phyloP scores from a whole-genome alignment of 2,329 filamentous ascomycete genomes.

The Keithomyces neogunnii region DNA sequence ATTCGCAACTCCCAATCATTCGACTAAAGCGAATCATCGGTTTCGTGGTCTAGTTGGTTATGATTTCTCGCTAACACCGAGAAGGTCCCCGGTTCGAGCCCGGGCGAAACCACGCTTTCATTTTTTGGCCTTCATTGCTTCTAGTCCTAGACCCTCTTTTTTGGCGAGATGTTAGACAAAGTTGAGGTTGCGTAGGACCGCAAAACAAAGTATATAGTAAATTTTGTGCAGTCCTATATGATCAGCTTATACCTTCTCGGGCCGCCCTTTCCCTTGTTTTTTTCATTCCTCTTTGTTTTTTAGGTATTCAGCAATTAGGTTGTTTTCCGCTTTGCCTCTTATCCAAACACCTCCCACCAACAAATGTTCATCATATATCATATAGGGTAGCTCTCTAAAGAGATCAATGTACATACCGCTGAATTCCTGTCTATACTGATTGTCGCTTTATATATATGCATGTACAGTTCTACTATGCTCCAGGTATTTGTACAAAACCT shows the following conservation, averaged over 20 bases:
- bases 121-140: conserved; percentile 8
- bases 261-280: not conserved
- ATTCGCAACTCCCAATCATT: too few species aligned
- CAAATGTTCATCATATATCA: not conserved
- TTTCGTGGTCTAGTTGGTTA: conserved; percentile 11
- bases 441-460: too few species aligned
- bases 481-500: too few species aligned
- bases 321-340: too few species aligned
- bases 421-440: too few species aligned
- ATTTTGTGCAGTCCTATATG: too few species aligned
- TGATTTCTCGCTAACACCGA: conserved; percentile 29
- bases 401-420: too few species aligned
- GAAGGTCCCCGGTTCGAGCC: conserved; percentile 32
- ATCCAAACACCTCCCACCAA: too few species aligned
- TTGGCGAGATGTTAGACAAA: not conserved
- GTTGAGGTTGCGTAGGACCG: too few species aligned
- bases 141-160: not conserved
- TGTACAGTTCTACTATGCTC: too few species aligned
- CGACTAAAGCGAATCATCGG: not conserved
- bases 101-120: conserved; percentile 27
- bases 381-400: not conserved
- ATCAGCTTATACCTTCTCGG: not conserved
- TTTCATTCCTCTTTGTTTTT: not conserved
- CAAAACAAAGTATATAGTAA: too few species aligned
- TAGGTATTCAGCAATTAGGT: not conserved